Percentiles rank a stretch among this genome's conserved stretches.
These are phyloP conservation scores for Mycena galopus DNA, from an alignment of 768 basidiomycete species.

Conservation along the genomic window DNA sequence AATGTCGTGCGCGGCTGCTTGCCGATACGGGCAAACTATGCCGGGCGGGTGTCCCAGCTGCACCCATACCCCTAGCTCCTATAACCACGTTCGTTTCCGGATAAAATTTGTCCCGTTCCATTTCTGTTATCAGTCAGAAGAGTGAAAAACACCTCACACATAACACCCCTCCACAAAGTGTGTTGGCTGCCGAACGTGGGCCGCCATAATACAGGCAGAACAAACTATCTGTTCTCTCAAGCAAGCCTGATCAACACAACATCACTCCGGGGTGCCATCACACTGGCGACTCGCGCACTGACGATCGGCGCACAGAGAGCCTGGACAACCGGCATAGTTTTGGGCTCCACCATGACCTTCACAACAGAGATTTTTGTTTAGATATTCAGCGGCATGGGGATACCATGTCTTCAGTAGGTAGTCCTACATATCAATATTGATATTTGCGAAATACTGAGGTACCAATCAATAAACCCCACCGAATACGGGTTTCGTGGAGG, in stretches of 20 bases:
- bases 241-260: not conserved
- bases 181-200: too few species aligned
- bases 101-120: slow-evolving; percentile 15
- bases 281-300: not conserved
- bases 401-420: not conserved
- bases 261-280: not conserved
- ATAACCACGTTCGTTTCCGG: slow-evolving; percentile 4
- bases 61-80: slow-evolving; percentile 21
- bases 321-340: not conserved
- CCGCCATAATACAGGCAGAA: too few species aligned
- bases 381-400: not conserved
- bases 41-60: slow-evolving; percentile 28
- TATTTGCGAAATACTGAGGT: too few species aligned
- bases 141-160: too few species aligned
- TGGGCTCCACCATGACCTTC: slow-evolving; percentile 6
- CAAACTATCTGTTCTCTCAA: too few species aligned
- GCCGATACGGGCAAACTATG: not conserved
- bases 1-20: not conserved
- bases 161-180: slow-evolving; percentile 13
- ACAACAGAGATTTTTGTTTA: not conserved
- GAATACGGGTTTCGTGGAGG: not conserved
- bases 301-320: not conserved
- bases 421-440: not conserved
- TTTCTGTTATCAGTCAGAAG: too few species aligned
- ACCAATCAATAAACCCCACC: too few species aligned